Evolutionary conservation across 2,329 filamentous ascomycete species (phyloP).

Genomic region (Aciculosporium take): DNA sequence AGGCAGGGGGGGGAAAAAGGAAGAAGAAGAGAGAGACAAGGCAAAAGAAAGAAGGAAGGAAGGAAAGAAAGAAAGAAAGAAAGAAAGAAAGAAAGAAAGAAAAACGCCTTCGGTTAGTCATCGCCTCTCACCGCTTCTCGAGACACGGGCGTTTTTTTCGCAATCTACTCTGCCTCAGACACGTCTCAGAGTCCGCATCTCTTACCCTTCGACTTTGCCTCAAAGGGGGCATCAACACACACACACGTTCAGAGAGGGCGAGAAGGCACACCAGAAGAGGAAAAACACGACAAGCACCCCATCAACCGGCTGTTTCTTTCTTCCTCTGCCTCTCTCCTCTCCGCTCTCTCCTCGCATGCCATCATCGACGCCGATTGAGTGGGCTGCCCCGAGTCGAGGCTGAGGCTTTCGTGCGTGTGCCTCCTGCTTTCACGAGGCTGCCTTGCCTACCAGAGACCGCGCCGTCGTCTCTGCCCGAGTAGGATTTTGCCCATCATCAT

Average conservation of each 20-base stretch:
- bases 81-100: not conserved
- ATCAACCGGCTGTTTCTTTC: not conserved
- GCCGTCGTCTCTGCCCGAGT: slow-evolving; percentile 2
- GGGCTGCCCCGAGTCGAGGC: slow-evolving; percentile 1
- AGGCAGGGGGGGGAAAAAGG: too few relatives aligned
- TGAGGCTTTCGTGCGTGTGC: slow-evolving; percentile 1
- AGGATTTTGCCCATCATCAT: slow-evolving; percentile 1
- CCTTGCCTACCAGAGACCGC: not conserved
- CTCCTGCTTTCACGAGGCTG: slow-evolving; percentile 2
- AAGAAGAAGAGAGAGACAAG: too few relatives aligned
- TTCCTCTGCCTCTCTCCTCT: not conserved
- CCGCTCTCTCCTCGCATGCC: slow-evolving; percentile 1
- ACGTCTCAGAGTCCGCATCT: slow-evolving; percentile 8
- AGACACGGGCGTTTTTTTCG: not conserved
- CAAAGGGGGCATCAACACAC: not conserved
- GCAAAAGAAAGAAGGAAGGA: too few relatives aligned
- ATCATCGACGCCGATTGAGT: slow-evolving; percentile 1
- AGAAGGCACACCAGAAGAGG: not conserved
- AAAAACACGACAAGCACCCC: not conserved
- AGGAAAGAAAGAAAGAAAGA: too few relatives aligned
- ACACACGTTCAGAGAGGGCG: not conserved
- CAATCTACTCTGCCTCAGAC: slow-evolving; percentile 6
- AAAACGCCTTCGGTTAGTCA: not conserved
- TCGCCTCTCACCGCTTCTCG: not conserved
- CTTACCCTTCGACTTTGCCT: slow-evolving; percentile 1